Conservation (phyloP, 352 stramenopile genomes). For the Blastocystis sp. region DNA sequence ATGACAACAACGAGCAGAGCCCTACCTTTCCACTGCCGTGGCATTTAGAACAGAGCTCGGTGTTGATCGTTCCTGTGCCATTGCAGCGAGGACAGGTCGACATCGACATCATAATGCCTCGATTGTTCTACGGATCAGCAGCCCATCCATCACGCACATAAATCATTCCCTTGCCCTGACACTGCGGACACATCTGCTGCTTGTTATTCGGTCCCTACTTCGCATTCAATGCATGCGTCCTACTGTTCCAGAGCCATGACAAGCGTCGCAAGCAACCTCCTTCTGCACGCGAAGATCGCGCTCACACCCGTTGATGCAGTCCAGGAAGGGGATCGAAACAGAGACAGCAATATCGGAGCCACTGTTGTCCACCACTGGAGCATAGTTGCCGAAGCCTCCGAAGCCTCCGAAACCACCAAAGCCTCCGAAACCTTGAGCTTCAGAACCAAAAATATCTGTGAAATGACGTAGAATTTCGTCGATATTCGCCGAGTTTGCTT, state of each 20-base stretch:
- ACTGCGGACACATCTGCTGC: constrained; percentile 77
- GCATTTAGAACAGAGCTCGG: constrained; percentile 75
- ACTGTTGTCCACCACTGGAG: not conserved
- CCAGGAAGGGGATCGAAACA: constrained; percentile 79
- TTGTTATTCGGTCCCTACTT: constrained; percentile 71
- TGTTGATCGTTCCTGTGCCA: constrained; percentile 69
- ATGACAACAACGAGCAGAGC: not conserved
- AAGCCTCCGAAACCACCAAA: constrained; percentile 35
- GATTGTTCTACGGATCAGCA: not conserved
- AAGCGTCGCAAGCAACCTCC: constrained; percentile 75
- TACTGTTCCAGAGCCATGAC: constrained; percentile 75
- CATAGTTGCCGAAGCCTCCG: not conserved
- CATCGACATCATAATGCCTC: constrained; percentile 58
- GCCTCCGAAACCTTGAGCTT: not conserved
- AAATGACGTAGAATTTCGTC: constrained; percentile 58
- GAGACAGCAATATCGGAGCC: constrained; percentile 10
- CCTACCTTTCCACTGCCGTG: constrained; percentile 72
- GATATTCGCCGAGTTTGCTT: constrained; percentile 47
- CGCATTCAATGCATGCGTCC: constrained; percentile 73
- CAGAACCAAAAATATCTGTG: constrained; percentile 22
- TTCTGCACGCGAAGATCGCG: constrained; percentile 75
- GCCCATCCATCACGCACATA: not conserved
- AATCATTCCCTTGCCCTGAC: constrained; percentile 71
- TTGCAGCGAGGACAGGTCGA: constrained; percentile 30
- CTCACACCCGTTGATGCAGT: constrained; percentile 76